Percentiles rank a stretch among this genome's conserved stretches.
These are phyloP conservation scores for Cornus kousa DNA, from an alignment of 148 eudicot genomes.

Conservation along the genomic window DNA sequence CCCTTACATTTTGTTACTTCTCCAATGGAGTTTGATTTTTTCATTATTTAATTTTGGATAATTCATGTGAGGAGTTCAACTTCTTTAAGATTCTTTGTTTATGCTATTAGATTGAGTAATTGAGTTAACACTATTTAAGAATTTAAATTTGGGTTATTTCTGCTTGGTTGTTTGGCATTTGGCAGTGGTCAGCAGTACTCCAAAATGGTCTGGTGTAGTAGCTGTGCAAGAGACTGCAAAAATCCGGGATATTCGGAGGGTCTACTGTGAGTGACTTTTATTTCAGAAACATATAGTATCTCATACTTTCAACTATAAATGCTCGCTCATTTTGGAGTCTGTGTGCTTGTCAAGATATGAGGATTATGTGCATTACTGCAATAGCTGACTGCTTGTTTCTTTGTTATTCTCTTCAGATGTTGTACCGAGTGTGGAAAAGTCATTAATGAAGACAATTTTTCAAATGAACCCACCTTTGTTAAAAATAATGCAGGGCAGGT, in stretches of 20 bases:
- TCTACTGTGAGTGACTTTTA: slow-evolving; percentile 12
- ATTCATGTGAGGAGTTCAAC: background rate
- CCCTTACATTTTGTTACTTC: too few relatives aligned
- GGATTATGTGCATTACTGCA: background rate
- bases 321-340: background rate
- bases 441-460: slow-evolving; percentile 41
- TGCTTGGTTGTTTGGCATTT: background rate
- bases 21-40: too few relatives aligned
- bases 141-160: background rate
- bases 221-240: slow-evolving; percentile 8
- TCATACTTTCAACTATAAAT: too few relatives aligned
- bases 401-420: slow-evolving; percentile 40
- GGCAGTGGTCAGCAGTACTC: background rate
- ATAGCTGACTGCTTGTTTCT: background rate
- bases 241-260: background rate
- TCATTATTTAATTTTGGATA: too few relatives aligned
- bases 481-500: slow-evolving; percentile 64
- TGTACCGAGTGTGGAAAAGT: slow-evolving; percentile 65
- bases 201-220: slow-evolving; percentile 21
- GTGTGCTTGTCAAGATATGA: background rate
- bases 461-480: slow-evolving; percentile 50
- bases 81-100: background rate
- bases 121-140: background rate
- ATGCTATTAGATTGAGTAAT: background rate
- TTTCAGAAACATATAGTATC: too few relatives aligned